phyloP scores from a whole-genome alignment of 1,284 basidiomycete species.

The Trichosporon sp. region DNA sequence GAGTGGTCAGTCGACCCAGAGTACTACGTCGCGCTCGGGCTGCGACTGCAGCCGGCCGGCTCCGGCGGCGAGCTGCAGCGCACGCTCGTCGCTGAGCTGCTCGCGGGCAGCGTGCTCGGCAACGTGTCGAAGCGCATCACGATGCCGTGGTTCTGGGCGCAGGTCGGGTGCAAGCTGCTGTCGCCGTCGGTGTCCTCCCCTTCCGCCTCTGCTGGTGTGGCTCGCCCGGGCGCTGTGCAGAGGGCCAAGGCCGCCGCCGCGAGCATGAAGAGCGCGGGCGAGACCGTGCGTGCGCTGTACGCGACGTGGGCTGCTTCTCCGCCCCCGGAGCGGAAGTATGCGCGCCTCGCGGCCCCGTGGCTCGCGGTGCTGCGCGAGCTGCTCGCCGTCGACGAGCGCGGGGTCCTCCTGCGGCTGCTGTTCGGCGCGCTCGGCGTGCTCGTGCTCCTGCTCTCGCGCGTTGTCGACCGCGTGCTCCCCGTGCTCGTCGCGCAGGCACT shows the following conservation, averaged over 20 bases:
- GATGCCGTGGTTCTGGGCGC: slow-evolving; percentile 49
- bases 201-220: background rate
- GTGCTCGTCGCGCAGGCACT: slow-evolving; percentile 23
- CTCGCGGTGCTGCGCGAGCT: slow-evolving; percentile 14
- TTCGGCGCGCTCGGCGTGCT: slow-evolving; percentile 27
- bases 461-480: slow-evolving; percentile 37
- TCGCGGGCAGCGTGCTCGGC: slow-evolving; percentile 48
- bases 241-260: background rate
- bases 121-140: slow-evolving; percentile 38
- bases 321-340: slow-evolving; percentile 13
- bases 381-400: background rate
- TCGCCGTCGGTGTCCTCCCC: background rate
- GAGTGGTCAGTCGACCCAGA: slow-evolving; percentile 4
- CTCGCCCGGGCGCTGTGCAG: background rate
- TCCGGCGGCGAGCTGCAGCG: slow-evolving; percentile 37
- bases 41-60: slow-evolving; percentile 39
- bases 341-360: slow-evolving; percentile 17
- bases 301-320: slow-evolving; percentile 12
- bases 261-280: background rate
- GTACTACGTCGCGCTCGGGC: slow-evolving; percentile 47
- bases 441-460: slow-evolving; percentile 21
- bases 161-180: slow-evolving; percentile 18
- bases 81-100: slow-evolving; percentile 47
- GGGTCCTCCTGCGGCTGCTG: slow-evolving; percentile 2
- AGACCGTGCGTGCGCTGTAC: background rate